A percentile compares a stretch with the other conserved stretches of the same genome.
Evolutionary conservation across 176 grass and related monocot genomes (phyloP).

Genomic region (Ensete glaucum): DNA sequence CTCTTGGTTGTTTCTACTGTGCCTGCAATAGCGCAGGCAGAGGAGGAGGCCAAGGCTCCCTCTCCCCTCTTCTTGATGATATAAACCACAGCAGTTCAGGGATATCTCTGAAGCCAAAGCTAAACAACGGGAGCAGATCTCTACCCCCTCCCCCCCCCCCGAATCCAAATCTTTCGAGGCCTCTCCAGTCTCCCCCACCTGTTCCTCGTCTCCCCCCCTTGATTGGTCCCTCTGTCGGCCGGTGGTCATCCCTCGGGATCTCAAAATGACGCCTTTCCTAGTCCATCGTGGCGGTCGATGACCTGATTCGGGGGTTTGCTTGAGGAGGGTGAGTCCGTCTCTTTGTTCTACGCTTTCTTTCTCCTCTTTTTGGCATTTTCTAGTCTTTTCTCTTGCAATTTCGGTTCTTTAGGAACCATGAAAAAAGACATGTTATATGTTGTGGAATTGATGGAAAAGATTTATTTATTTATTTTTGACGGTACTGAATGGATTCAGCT

Average conservation of each 20-base stretch:
- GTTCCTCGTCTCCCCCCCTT: neutral
- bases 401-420: neutral
- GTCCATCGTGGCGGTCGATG: neutral
- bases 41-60: no score
- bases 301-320: neutral
- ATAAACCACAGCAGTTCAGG: no score
- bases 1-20: constrained; percentile 15
- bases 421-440: neutral
- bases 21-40: neutral
- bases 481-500: neutral
- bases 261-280: neutral
- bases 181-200: neutral
- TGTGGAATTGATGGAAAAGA: neutral
- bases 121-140: neutral
- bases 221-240: no score
- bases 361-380: neutral
- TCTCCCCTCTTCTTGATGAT: no score
- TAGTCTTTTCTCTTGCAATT: neutral
- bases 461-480: neutral
- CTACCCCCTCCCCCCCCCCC: neutral
- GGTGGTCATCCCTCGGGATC: no score
- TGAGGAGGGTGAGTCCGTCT: neutral
- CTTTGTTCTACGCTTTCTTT: neutral
- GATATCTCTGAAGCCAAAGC: no score
- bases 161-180: neutral